Percentiles rank a stretch among this genome's conserved stretches.
Evolutionary conservation across 73 alveolate species (phyloP).

Genomic region (Paraurostyla sp.): DNA sequence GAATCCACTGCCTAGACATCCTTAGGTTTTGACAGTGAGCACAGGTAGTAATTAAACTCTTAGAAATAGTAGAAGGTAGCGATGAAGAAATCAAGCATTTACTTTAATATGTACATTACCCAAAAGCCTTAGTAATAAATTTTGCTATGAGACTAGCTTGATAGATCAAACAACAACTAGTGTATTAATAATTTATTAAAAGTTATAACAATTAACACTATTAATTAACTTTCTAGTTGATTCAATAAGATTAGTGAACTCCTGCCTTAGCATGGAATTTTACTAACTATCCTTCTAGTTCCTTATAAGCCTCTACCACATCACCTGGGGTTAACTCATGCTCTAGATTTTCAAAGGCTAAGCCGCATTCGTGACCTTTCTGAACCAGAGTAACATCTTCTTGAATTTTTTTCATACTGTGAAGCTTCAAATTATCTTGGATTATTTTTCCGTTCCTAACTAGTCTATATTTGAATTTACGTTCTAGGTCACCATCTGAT

Average conservation of each 20-base stretch:
- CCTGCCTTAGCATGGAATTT: constrained; percentile 56
- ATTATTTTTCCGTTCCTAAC: constrained; percentile 76
- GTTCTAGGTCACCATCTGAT: constrained; percentile 71
- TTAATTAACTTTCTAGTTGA: no score
- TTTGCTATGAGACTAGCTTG: no score
- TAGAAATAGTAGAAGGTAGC: no score
- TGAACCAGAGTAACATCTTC: constrained; percentile 78
- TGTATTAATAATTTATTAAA: no score
- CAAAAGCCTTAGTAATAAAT: not conserved
- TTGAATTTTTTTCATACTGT: constrained; percentile 74
- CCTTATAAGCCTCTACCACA: constrained; percentile 64
- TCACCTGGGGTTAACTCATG: constrained; percentile 72
- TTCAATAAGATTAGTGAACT: constrained; percentile 59
- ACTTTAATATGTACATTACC: constrained; percentile 33
- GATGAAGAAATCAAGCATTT: constrained; percentile 16
- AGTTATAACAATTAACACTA: no score
- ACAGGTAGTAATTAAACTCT: no score
- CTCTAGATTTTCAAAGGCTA: constrained; percentile 57
- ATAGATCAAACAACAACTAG: no score
- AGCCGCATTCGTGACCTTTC: constrained; percentile 90
- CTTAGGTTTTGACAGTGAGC: no score
- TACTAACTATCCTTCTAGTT: constrained; percentile 35
- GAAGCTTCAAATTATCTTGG: constrained; percentile 70
- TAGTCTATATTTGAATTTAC: constrained; percentile 69
- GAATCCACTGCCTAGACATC: no score